A percentile compares a stretch with the other conserved stretches of the same genome.
These are phyloP conservation scores for Pholiota molesta DNA, from an alignment of 768 basidiomycete species.

Conservation along the genomic window DNA sequence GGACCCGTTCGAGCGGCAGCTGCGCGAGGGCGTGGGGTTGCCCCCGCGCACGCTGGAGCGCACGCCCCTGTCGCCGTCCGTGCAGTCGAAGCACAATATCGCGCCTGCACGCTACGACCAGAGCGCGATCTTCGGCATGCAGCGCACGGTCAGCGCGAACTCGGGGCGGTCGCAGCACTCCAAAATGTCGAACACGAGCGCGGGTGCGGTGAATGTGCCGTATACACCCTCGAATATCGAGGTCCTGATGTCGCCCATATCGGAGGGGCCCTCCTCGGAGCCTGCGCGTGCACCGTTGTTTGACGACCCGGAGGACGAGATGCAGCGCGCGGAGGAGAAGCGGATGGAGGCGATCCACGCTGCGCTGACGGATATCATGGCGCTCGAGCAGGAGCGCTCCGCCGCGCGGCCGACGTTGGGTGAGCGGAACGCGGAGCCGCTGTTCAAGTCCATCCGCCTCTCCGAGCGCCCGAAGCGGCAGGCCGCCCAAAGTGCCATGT, in stretches of 20 bases:
- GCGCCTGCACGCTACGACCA: slow-evolving; percentile 37
- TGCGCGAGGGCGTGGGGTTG: slow-evolving; percentile 11
- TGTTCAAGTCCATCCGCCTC: slow-evolving; percentile 27
- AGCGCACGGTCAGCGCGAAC: slow-evolving; percentile 42
- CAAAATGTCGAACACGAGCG: slow-evolving; percentile 18
- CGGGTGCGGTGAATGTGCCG: neutral
- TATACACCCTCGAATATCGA: slow-evolving; percentile 64
- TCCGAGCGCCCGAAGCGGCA: slow-evolving; percentile 19
- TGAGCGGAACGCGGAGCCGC: slow-evolving; percentile 25
- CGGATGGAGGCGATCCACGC: slow-evolving; percentile 97
- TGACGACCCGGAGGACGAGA: slow-evolving; percentile 75
- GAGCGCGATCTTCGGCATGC: slow-evolving; percentile 38
- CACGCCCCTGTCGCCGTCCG: slow-evolving; percentile 15
- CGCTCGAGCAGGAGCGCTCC: slow-evolving; percentile 55
- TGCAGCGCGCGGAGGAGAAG: slow-evolving; percentile 72
- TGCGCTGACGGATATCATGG: slow-evolving; percentile 94
- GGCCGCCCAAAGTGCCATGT: slow-evolving; percentile 10
- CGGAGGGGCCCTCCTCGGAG: slow-evolving; percentile 48
- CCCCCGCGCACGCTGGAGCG: slow-evolving; percentile 15
- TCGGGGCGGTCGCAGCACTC: slow-evolving; percentile 40
- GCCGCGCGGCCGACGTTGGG: slow-evolving; percentile 17
- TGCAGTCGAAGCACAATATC: slow-evolving; percentile 17
- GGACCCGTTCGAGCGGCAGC: slow-evolving; percentile 23
- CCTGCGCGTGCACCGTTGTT: slow-evolving; percentile 77
- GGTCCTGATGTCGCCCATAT: slow-evolving; percentile 77